Evolutionary conservation across 2,329 filamentous ascomycete genomes (phyloP).

Genomic region (Myrmaecium sp.): DNA sequence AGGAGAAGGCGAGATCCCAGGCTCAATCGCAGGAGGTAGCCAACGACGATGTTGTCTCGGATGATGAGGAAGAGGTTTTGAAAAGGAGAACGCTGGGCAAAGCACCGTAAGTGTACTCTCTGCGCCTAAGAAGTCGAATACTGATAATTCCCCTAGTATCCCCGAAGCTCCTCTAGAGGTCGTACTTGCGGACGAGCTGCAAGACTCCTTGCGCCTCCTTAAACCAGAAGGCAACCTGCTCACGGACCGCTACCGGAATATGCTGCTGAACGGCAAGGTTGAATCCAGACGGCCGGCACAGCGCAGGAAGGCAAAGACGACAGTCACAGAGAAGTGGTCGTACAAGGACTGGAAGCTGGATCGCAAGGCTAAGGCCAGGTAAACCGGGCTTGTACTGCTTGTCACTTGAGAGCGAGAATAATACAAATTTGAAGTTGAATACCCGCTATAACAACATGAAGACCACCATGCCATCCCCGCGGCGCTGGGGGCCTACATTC

Average conservation of each 20-base stretch:
- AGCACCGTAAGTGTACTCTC: conserved; percentile 27
- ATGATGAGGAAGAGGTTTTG: conserved; percentile 29
- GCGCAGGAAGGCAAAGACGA: conserved; percentile 64
- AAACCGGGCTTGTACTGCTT: too few species aligned
- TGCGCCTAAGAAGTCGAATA: conserved; percentile 1
- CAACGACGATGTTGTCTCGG: conserved; percentile 14
- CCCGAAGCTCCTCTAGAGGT: conserved; percentile 46
- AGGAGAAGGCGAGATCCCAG: conserved; percentile 30
- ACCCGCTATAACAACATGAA: too few species aligned
- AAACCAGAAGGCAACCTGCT: conserved; percentile 94
- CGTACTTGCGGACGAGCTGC: conserved; percentile 31
- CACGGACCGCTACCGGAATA: conserved; percentile 76
- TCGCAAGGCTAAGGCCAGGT: too few species aligned
- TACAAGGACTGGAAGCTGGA: conserved; percentile 76
- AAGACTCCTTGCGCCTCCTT: conserved; percentile 31
- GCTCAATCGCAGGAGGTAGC: conserved; percentile 11
- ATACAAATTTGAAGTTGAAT: too few species aligned
- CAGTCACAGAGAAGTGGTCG: conserved; percentile 87
- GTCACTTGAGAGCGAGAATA: too few species aligned
- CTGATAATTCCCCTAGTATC: conserved; percentile 28
- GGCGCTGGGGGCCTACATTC: too few species aligned
- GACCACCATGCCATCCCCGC: too few species aligned
- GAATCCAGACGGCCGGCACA: conserved; percentile 70
- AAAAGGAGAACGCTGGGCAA: conserved; percentile 57
- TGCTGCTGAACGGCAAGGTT: conserved; percentile 77